phyloP scores from a whole-genome alignment of 2,329 filamentous ascomycete species.

The Dendryphion nanum region DNA sequence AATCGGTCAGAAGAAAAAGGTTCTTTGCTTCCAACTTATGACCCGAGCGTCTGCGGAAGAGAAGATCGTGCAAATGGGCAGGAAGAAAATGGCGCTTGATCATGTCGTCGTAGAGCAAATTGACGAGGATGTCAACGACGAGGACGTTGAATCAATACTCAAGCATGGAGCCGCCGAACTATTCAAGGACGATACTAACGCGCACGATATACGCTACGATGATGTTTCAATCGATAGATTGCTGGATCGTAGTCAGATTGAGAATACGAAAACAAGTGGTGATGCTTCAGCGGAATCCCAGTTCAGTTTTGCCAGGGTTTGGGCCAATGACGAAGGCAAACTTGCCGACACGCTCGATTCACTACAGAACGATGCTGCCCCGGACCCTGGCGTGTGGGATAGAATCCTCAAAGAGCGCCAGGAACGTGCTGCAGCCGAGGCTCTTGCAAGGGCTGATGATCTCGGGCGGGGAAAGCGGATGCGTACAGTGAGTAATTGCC shows the following conservation, averaged over 20 bases:
- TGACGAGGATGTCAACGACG: constrained; percentile 76
- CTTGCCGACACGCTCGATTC: constrained; percentile 63
- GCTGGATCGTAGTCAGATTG: constrained; percentile 80
- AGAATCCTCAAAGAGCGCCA: constrained; percentile 83
- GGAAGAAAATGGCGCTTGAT: constrained; percentile 93
- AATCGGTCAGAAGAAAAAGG: constrained; percentile 94
- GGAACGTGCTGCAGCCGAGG: constrained; percentile 70
- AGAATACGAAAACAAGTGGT: constrained; percentile 65
- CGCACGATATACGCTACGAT: constrained; percentile 78
- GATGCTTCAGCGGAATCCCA: constrained; percentile 71
- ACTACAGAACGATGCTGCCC: constrained; percentile 53
- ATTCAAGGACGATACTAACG: constrained; percentile 71
- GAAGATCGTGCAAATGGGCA: constrained; percentile 92
- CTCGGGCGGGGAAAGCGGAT: constrained; percentile 83
- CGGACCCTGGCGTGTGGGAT: constrained; percentile 79
- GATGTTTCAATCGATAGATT: constrained; percentile 79
- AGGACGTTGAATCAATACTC: constrained; percentile 84
- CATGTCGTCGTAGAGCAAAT: constrained; percentile 92
- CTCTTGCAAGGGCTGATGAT: constrained; percentile 65
- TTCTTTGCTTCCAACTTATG: constrained; percentile 92
- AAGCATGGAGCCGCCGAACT: constrained; percentile 83
- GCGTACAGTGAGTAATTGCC: constrained; percentile 50
- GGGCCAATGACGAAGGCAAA: constrained; percentile 75
- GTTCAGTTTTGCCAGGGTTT: constrained; percentile 88
- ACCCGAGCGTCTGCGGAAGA: constrained; percentile 88